Conservation (phyloP, 495 filamentous ascomycete species). For the Penicillium ucsense region DNA sequence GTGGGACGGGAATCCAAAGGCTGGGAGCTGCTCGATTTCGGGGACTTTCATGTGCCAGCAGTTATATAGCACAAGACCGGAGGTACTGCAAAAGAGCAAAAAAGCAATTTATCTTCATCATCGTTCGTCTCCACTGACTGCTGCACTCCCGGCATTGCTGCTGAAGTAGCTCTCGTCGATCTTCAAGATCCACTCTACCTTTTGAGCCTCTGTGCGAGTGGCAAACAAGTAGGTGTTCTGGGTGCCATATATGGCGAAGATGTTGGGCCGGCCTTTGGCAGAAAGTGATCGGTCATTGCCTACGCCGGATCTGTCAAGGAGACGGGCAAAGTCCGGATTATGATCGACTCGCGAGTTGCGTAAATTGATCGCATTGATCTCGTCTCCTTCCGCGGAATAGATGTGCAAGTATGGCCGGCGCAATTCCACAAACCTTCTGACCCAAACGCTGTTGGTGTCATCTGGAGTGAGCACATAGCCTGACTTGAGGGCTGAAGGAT, state of each 20-base stretch:
- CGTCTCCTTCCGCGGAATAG: constrained; percentile 76
- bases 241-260: constrained; percentile 89
- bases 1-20: neutral
- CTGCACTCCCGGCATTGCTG: constrained; percentile 22
- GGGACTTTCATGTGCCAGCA: no score
- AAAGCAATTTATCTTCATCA: neutral
- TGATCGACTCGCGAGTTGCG: constrained; percentile 78
- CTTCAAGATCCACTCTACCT: constrained; percentile 87
- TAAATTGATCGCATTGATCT: constrained; percentile 79
- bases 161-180: constrained; percentile 56
- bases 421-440: constrained; percentile 86
- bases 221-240: constrained; percentile 94
- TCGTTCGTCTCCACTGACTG: constrained; percentile 15
- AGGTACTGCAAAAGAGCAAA: constrained; percentile 1
- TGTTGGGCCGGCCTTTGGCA: constrained; percentile 50
- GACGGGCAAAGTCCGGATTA: constrained; percentile 71
- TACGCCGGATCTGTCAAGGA: constrained; percentile 47
- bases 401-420: constrained; percentile 88
- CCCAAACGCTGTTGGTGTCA: constrained; percentile 65
- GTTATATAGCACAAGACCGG: constrained; percentile 5
- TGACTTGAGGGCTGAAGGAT: constrained; percentile 64
- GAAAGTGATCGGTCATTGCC: constrained; percentile 22
- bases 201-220: constrained; percentile 74
- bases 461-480: constrained; percentile 76
- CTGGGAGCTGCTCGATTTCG: no score